Conservation (phyloP, 2,329 filamentous ascomycete genomes). For the Diplodia sapinea region DNA sequence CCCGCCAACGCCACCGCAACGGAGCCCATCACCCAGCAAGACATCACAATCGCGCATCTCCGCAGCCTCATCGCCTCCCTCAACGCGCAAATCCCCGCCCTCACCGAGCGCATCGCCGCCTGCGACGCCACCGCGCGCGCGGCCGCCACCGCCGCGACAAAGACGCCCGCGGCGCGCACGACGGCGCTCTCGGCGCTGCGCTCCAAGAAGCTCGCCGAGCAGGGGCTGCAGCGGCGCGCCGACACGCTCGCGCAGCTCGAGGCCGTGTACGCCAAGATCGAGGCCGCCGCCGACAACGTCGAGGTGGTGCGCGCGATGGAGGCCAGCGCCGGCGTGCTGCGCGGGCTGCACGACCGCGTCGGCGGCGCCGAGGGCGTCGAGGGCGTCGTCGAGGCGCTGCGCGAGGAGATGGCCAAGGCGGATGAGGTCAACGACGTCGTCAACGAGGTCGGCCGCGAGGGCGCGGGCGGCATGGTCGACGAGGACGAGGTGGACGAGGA, state of each 20-base stretch:
- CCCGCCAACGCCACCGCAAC: constrained; percentile 53
- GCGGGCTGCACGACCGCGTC: constrained; percentile 73
- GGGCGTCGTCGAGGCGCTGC: constrained; percentile 73
- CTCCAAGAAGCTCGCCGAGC: constrained; percentile 81
- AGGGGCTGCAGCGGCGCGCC: constrained; percentile 72
- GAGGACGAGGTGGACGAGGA: constrained; percentile 88
- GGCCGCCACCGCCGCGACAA: constrained; percentile 63
- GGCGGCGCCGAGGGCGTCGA: constrained; percentile 80
- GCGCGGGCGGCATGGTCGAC: constrained; percentile 60
- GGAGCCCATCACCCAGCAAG: constrained; percentile 72
- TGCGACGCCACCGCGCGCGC: constrained; percentile 66
- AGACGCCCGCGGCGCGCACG: constrained; percentile 24
- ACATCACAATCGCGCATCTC: constrained; percentile 80
- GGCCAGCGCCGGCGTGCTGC: constrained; percentile 73
- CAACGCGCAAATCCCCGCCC: constrained; percentile 67
- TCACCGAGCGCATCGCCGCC: constrained; percentile 61
- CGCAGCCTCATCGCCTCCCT: constrained; percentile 74
- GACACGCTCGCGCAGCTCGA: constrained; percentile 81
- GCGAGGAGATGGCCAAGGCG: constrained; percentile 73
- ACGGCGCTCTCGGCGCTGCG: constrained; percentile 81
- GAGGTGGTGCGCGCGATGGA: constrained; percentile 85
- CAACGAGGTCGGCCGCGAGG: constrained; percentile 59
- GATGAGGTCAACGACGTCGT: constrained; percentile 84
- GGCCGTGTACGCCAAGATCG: constrained; percentile 79
- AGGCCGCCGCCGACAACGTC: constrained; percentile 84